Base-by-base conservation (phyloP, 805 yeast species). In the Saccharomycopsis amapae region DNA sequence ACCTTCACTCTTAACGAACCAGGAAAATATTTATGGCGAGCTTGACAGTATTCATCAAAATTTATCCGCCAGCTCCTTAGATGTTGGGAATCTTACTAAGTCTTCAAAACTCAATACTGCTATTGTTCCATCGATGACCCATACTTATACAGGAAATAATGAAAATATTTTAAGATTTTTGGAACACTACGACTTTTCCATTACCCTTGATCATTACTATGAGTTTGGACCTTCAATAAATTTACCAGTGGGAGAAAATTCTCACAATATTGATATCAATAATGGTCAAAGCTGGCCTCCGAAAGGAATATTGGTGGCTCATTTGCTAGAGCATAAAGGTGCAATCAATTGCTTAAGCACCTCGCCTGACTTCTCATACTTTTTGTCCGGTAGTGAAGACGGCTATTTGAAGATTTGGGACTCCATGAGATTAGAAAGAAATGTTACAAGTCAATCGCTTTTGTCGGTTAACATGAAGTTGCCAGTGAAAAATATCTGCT, bases 321-420 rank as follows among this genome's bases (percentile, higher is more conserved):
- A 75, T 45, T 64, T 85, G 39, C 68, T 75, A 33, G 86, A 83
- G 36, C 87, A 81, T 55, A 65, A 65, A n/a, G 68, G 76, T 0
- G 56, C 77, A 2, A 66, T 88, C n/a, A 77, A 70, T 19, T 64
- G 79, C 23, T 58, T 87, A 6, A 75, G 71, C 1, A 72, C 76
- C 0, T 71, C 85, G 4, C 79, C 82, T 0, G 79, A 81, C 24
- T 72, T 77, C 13, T 73, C 74, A 20, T 81, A 76, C 52, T 79
- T 90, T 52, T 65, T 87, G 2, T 79, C 93, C 1, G 95, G 88
- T 2, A 85, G 93, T 5, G 83, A 79, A 40, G 72, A 73, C 24
- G 96, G 97, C 0, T 58, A 65, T 1, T 56, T 93, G 33, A 81
- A 78, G 52, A 62, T 90, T 0, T 93, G 97, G 97, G 94, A 86